Percentiles rank a stretch among this genome's conserved stretches.
Evolutionary conservation across 129 eudicot species (phyloP).

Genomic region (Centrapalus pauciflorus): DNA sequence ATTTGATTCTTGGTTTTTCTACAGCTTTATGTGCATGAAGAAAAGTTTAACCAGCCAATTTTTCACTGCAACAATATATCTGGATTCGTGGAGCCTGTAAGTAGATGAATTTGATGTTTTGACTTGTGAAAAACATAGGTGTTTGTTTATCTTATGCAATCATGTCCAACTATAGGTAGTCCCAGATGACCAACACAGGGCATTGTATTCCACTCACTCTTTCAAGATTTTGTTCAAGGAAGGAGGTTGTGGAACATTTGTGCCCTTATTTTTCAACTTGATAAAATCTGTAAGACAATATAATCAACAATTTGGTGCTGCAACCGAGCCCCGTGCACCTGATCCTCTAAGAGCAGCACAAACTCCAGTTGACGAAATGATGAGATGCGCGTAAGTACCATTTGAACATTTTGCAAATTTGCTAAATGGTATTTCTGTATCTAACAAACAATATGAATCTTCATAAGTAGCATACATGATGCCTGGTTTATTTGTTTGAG

Average conservation of each 20-base stretch:
- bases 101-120: slow-evolving; percentile 15
- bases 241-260: slow-evolving; percentile 96
- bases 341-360: slow-evolving; percentile 92
- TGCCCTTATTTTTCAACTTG: slow-evolving; percentile 77
- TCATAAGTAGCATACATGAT: background rate
- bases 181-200: slow-evolving; percentile 71
- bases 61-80: slow-evolving; percentile 90
- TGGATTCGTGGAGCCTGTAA: slow-evolving; percentile 95
- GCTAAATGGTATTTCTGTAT: background rate
- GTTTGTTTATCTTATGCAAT: background rate
- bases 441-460: background rate
- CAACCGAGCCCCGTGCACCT: slow-evolving; percentile 38
- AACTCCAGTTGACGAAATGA: slow-evolving; percentile 98
- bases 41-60: slow-evolving; percentile 90
- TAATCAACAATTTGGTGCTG: slow-evolving; percentile 42
- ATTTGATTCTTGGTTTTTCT: slow-evolving; percentile 8
- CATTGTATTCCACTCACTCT: slow-evolving; percentile 78
- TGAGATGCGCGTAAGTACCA: slow-evolving; percentile 87
- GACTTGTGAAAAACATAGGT: background rate
- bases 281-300: slow-evolving; percentile 67
- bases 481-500: slow-evolving; percentile 3
- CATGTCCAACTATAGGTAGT: slow-evolving; percentile 55
- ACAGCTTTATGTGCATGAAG: slow-evolving; percentile 81
- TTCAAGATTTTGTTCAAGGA: slow-evolving; percentile 95
- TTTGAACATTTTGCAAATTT: background rate